phyloP scores from a whole-genome alignment of 495 filamentous ascomycete genomes.

The Penicillium ochrochloron region DNA sequence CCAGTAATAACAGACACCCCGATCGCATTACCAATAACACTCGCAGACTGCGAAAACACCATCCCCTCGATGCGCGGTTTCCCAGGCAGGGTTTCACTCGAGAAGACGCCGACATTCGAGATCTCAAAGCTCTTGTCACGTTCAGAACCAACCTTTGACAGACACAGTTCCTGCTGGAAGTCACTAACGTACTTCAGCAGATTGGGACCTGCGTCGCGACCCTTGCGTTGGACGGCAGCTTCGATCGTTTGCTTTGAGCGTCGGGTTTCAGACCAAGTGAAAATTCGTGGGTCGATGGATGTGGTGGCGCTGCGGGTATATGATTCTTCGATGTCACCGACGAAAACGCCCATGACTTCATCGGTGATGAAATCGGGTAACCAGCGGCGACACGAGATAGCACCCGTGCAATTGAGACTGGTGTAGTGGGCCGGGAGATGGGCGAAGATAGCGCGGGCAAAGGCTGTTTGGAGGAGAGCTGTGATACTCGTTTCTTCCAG shows the following conservation, averaged over 20 bases:
- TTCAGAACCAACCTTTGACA: constrained; percentile 38
- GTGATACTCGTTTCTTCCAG: constrained; percentile 44
- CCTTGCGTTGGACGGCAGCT: constrained; percentile 33
- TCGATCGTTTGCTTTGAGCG: constrained; percentile 37
- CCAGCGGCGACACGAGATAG: constrained; percentile 43
- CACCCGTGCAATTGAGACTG: constrained; percentile 25
- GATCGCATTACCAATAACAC: constrained; percentile 44
- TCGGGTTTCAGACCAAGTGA: constrained; percentile 46
- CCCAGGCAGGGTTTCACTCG: constrained; percentile 24
- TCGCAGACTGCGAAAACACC: constrained; percentile 53
- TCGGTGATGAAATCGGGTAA: constrained; percentile 38
- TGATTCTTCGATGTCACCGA: constrained; percentile 31
- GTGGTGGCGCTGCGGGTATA: constrained; percentile 21
- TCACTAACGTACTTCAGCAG: constrained; percentile 45
- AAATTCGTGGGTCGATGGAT: neutral
- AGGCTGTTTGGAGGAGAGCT: constrained; percentile 35
- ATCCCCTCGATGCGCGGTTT: constrained; percentile 37
- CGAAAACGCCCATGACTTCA: constrained; percentile 46
- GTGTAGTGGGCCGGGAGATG: constrained; percentile 33
- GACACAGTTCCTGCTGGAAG: constrained; percentile 37
- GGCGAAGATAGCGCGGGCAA: constrained; percentile 41
- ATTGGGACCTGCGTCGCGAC: constrained; percentile 38
- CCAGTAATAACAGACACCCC: constrained; percentile 45
- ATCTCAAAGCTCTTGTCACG: constrained; percentile 45
- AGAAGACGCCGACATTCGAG: constrained; percentile 49